Percentiles rank a stretch among this genome's conserved stretches.
Conservation (phyloP, 768 basidiomycete species). For the Boletus rex-veris region DNA sequence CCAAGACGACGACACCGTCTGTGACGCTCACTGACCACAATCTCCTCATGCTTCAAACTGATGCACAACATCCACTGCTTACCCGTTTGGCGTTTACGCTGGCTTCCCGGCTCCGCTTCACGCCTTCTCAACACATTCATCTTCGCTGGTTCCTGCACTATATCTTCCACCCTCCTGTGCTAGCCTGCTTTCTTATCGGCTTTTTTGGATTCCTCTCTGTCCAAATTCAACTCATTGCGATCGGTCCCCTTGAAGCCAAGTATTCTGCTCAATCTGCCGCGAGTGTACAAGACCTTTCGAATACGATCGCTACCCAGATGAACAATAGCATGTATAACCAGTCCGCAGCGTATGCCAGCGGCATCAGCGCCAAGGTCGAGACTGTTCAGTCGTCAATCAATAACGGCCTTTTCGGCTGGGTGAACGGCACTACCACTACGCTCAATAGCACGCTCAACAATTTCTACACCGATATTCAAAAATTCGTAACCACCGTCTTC, state of each 20-base stretch:
- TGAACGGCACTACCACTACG: slow-evolving; percentile 83
- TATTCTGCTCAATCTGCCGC: slow-evolving; percentile 61
- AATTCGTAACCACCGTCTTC: slow-evolving; percentile 73
- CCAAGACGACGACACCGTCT: slow-evolving; percentile 38
- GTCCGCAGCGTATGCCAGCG: slow-evolving; percentile 71
- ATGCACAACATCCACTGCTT: slow-evolving; percentile 69
- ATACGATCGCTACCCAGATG: slow-evolving; percentile 68
- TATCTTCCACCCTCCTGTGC: slow-evolving; percentile 86
- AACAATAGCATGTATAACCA: slow-evolving; percentile 83
- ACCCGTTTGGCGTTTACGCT: slow-evolving; percentile 59
- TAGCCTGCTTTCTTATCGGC: slow-evolving; percentile 91
- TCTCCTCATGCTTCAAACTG: slow-evolving; percentile 68
- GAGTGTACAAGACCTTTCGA: slow-evolving; percentile 63
- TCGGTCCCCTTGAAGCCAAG: slow-evolving; percentile 67
- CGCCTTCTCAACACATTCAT: slow-evolving; percentile 60
- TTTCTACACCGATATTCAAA: slow-evolving; percentile 86
- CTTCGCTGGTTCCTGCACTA: slow-evolving; percentile 89
- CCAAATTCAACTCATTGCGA: slow-evolving; percentile 79
- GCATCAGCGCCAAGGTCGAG: slow-evolving; percentile 70
- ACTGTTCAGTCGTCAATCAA: slow-evolving; percentile 75
- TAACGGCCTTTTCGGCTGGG: slow-evolving; percentile 90
- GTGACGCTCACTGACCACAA: slow-evolving; percentile 71
- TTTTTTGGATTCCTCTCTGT: slow-evolving; percentile 84
- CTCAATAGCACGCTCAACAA: slow-evolving; percentile 82
- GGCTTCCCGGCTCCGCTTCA: slow-evolving; percentile 48